Evolutionary conservation across 108 stramenopile genomes (phyloP).

Genomic region (Mayamaea pseudoterrestris): DNA sequence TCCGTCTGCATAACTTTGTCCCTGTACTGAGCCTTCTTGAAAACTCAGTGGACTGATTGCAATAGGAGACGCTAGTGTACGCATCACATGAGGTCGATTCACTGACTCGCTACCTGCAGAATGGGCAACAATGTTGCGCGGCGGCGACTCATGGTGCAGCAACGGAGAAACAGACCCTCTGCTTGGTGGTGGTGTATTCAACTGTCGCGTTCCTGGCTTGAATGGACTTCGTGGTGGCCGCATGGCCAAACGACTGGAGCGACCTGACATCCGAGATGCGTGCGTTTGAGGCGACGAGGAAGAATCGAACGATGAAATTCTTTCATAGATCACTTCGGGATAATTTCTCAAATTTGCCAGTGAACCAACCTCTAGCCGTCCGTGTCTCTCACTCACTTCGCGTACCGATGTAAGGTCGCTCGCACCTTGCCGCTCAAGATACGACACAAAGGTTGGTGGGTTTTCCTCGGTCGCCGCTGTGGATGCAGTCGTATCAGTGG

Average conservation of each 20-base stretch:
- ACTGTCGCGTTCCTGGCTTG: background rate
- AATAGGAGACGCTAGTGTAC: background rate
- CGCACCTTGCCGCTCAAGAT: slow-evolving; percentile 1
- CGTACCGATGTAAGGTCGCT: background rate
- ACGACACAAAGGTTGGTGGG: slow-evolving; percentile 3
- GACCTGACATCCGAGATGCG: background rate
- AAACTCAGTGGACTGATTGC: background rate
- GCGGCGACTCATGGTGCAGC: slow-evolving; percentile 2
- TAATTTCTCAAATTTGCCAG: background rate
- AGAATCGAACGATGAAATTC: background rate
- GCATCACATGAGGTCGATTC: slow-evolving; percentile 1
- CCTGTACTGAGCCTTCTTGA: background rate
- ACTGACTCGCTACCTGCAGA: background rate
- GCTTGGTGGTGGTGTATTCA: background rate
- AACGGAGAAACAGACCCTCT: background rate
- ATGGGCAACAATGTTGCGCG: background rate
- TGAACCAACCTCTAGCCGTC: slow-evolving; percentile 1
- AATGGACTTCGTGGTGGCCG: slow-evolving; percentile 3
- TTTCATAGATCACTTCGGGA: background rate
- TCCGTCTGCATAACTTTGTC: background rate
- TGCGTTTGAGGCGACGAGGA: background rate
- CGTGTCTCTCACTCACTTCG: background rate
- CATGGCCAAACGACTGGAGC: background rate
- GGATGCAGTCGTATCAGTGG: slow-evolving; percentile 4
- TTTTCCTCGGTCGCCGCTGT: background rate